Conservation (phyloP, 805 yeast species). For the Candida cerambycidarum region DNA sequence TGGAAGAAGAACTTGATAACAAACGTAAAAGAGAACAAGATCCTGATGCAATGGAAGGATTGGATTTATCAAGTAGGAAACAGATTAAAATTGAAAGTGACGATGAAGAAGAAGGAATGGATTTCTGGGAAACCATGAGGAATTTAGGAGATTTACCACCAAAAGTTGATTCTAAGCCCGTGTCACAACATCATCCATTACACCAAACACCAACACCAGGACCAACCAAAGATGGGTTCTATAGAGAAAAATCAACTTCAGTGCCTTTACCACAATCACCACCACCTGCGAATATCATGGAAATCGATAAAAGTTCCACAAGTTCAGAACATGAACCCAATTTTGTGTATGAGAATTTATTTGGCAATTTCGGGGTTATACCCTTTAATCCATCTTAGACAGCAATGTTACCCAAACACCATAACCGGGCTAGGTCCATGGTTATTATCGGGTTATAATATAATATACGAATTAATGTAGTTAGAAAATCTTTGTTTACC, state of each 20-base stretch:
- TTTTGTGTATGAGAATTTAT: conserved; percentile 30
- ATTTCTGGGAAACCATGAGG: conserved; percentile 71
- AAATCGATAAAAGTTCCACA: conserved; percentile 2
- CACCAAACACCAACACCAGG: conserved; percentile 25
- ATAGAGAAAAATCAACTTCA: conserved; percentile 5
- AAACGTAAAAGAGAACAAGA: conserved; percentile 10
- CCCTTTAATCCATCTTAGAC: conserved; percentile 41
- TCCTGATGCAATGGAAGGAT: conserved; percentile 9
- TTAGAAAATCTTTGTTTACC: no score
- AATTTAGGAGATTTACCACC: conserved; percentile 41
- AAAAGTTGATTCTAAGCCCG: conserved; percentile 33
- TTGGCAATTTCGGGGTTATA: conserved; percentile 37
- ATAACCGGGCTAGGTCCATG: no score
- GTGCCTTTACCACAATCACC: neutral
- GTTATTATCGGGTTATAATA: no score
- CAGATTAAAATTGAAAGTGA: conserved; percentile 12
- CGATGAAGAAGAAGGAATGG: conserved; percentile 59
- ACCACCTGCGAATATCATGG: conserved; percentile 2
- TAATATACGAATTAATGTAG: no score
- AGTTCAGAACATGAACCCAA: conserved; percentile 11
- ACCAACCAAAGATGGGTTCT: conserved; percentile 1
- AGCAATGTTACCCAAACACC: no score
- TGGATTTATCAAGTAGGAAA: conserved; percentile 1
- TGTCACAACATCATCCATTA: conserved; percentile 55
- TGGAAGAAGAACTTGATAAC: conserved; percentile 27